Evolutionary conservation across 2,329 filamentous ascomycete genomes (phyloP), one percentile per base, ranked within the genome.

Genomic region (Colletotrichum theobromicola): DNA sequence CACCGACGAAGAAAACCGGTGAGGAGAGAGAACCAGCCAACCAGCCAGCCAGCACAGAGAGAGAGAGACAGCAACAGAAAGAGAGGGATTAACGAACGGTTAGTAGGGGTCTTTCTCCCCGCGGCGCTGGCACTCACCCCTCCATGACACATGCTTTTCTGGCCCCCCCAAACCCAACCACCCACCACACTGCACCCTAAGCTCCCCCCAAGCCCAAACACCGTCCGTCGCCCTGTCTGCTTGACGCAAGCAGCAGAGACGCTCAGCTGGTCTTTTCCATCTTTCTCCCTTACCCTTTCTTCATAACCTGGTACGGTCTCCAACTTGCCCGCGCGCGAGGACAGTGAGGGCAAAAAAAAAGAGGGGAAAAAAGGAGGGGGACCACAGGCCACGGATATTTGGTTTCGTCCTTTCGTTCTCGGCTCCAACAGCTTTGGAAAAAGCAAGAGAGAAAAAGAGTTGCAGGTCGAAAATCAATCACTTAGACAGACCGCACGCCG

Each of bases 91-190:
- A 21, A 21, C 42, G 42, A 21, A 34, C 63, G 46, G 46, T 66
- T 15, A 66, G 63, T 66, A 53, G 37, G 63, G 63, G 42, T 50
- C n/a, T 21, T 21, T 50, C 21, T 50, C 21, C 42, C 42, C 42
- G 42, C 42, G 63, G 26, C 34, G 21, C 21, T 12, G 21, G 62
- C 37, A 55, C 65, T 35, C 65, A 30, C 26, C 65, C 42, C 57
- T 58, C 50, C 65, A 35, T 67, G 65, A 32, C 63, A 63, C 67
- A 46, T 71, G 42, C 26, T 34, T 50, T 61, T 68, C 55, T 42
- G 64, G 64, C 55, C 64, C 55, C 64, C 64, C 70, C 42, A 72
- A 70, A 69, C 37, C 58, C 46, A 57, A 62, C 60, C 21, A 32
- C 37, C 66, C 57, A 42, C 28, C 53, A 70, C 58, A 55, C 46